Percentiles rank a stretch among this genome's conserved stretches.
Evolutionary conservation across 148 eudicot genomes (phyloP).

Genomic region (Persicaria tinctoria): DNA sequence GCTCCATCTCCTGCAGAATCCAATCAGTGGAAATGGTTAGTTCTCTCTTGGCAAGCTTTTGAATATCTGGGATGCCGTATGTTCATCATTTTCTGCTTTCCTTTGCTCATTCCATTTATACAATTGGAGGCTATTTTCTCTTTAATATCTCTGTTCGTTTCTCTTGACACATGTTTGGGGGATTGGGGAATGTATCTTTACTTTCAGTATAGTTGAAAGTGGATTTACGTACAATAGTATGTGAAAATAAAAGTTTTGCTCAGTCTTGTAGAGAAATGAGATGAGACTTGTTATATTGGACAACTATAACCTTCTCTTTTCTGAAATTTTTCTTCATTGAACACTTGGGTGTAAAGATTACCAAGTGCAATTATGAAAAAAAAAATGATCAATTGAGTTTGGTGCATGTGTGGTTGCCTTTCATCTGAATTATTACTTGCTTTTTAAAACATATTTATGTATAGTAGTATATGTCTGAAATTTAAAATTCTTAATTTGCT

Average conservation of each 20-base stretch:
- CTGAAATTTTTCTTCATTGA: not conserved
- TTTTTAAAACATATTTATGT: not conserved
- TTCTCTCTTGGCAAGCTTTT: constrained; percentile 2
- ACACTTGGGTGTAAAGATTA: not conserved
- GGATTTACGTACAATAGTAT: not conserved
- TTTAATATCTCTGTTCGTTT: not conserved
- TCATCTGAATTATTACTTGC: not conserved
- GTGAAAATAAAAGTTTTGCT: not conserved
- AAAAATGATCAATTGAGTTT: not conserved
- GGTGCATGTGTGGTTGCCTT: not conserved
- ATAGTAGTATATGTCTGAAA: not conserved
- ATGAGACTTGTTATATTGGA: not conserved
- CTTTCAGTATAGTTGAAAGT: not conserved
- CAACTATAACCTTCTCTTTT: not conserved
- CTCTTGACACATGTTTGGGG: not conserved
- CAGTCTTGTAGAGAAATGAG: not conserved
- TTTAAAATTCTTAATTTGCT: not conserved
- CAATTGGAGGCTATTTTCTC: not conserved
- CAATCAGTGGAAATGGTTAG: constrained; percentile 17
- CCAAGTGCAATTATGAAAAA: not conserved
- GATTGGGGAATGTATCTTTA: not conserved
- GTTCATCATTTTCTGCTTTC: not conserved
- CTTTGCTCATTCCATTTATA: not conserved
- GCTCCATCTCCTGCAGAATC: constrained; percentile 11
- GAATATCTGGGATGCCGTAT: not conserved